phyloP scores from a whole-genome alignment of 805 yeast genomes.

The Candida ovalis region DNA sequence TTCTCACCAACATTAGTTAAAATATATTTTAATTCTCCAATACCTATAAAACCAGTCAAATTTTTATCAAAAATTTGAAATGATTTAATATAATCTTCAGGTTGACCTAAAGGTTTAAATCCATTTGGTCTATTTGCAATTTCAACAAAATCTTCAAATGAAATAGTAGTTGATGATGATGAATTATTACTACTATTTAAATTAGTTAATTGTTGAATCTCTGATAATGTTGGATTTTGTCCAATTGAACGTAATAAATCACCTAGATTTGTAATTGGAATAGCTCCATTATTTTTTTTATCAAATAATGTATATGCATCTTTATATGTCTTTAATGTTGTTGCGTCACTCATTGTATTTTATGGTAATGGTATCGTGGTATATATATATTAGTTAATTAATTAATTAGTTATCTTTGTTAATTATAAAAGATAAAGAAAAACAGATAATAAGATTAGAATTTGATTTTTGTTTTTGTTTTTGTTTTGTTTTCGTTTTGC shows the following conservation, averaged over 20 bases:
- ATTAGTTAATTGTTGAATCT: constrained; percentile 57
- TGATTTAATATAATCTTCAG: constrained; percentile 89
- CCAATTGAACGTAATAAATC: constrained; percentile 96
- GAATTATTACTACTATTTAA: no score
- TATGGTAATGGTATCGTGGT: no score
- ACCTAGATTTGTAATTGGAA: constrained; percentile 79
- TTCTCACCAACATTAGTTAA: constrained; percentile 96
- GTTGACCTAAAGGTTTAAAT: constrained; percentile 81
- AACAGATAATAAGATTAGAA: no score
- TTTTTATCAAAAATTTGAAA: constrained; percentile 98
- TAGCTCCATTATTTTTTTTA: constrained; percentile 91
- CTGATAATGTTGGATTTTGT: constrained; percentile 94
- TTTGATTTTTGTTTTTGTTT: no score
- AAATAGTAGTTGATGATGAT: constrained; percentile 37
- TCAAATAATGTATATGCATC: constrained; percentile 97
- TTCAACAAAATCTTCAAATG: constrained; percentile 72
- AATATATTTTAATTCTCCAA: constrained; percentile 93
- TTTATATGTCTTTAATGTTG: constrained; percentile 37
- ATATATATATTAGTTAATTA: no score
- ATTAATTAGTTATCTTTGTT: no score
- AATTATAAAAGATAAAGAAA: no score
- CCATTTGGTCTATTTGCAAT: constrained; percentile 85
- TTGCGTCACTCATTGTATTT: no score
- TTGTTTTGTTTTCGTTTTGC: no score
- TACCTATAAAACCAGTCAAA: constrained; percentile 91